Evolutionary conservation across 192 early-diverging fungal genomes (phyloP).

Genomic region (Polychytrium aggregatum): DNA sequence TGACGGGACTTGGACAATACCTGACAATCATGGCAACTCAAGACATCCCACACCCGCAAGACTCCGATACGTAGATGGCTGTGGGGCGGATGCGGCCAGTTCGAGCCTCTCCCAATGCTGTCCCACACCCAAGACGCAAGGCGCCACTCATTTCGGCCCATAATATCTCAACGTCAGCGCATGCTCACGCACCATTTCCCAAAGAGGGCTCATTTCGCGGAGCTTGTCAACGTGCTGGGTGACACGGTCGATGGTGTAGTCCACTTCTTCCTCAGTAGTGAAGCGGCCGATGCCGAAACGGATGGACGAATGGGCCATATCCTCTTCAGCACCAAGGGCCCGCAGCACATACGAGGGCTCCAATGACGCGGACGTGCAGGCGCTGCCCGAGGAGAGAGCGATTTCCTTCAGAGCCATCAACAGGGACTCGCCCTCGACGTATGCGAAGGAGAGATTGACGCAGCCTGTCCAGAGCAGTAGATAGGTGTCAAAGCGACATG

Average conservation of each 20-base stretch:
- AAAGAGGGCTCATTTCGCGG: slow-evolving; percentile 92
- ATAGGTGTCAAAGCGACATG: no score
- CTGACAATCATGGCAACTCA: no score
- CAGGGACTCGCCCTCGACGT: slow-evolving; percentile 94
- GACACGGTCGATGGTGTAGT: slow-evolving; percentile 75
- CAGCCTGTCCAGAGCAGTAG: slow-evolving; percentile 57
- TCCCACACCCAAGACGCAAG: no score
- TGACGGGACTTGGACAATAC: no score
- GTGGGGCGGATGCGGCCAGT: no score
- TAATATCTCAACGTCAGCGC: neutral
- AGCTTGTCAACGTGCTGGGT: slow-evolving; percentile 70
- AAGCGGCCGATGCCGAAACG: slow-evolving; percentile 94
- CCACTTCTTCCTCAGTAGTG: slow-evolving; percentile 90
- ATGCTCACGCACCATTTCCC: slow-evolving; percentile 73
- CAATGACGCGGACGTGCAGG: slow-evolving; percentile 90
- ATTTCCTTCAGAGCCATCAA: slow-evolving; percentile 98
- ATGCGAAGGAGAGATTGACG: slow-evolving; percentile 92
- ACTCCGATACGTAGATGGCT: no score
- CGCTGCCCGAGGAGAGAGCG: slow-evolving; percentile 86
- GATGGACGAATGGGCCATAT: slow-evolving; percentile 90
- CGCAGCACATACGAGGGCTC: slow-evolving; percentile 96
- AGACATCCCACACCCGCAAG: no score
- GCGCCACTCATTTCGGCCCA: neutral
- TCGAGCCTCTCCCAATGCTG: no score
- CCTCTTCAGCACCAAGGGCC: slow-evolving; percentile 92